Base-by-base conservation (phyloP, 805 yeast genomes). In the Pichia eremophila region DNA sequence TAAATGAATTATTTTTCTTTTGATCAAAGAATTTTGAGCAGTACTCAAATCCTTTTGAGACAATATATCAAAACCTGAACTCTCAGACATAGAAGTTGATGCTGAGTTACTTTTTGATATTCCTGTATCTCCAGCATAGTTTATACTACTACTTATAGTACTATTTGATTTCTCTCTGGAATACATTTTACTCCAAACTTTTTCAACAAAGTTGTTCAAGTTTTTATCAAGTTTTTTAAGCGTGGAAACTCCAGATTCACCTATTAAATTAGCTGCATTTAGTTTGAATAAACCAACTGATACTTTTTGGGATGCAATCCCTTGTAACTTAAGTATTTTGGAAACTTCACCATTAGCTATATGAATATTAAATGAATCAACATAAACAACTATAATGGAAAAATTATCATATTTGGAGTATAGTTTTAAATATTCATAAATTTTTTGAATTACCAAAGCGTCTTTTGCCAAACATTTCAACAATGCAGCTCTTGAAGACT, bases 321-420 rank as follows among this genome's bases (percentile, higher is more conserved):
- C 15, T 9, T 34, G 38, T 4, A 51, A 38, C 1, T 43, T 54
- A 46, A 19, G 31, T 22, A 46, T n/a, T 19, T 41, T 18, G 12
- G 46, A 41, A 12, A 53, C 37, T 27, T 45, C 48, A 7, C 27
- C 6, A 31, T 42, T 40, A 12, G 48, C n/a, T 10, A 50, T 11
- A 4, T 18, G 25, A 35, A 29, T 15, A 5, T 42, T 18, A 17
- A 29, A 52, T 12, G 46, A 25, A 35, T 50, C 56, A 36, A 44
- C 45, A 37, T 42, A 52, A 4, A 45, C 43, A 36, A 53, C 42
- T 6, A 53, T 14, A 27, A 53, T 19, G 7, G 55, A 53, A 43
- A 43, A 50, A 32, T 25, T 9, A 18, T 27, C 12, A 10, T 38
- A 28, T 5, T 8, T 28, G 15, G 50, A 50, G 31, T 42, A 50